Percentiles rank a stretch among this genome's conserved stretches.
Evolutionary conservation across 2,329 filamentous ascomycete genomes (phyloP).

Genomic region (Colletotrichum euphorbiae): DNA sequence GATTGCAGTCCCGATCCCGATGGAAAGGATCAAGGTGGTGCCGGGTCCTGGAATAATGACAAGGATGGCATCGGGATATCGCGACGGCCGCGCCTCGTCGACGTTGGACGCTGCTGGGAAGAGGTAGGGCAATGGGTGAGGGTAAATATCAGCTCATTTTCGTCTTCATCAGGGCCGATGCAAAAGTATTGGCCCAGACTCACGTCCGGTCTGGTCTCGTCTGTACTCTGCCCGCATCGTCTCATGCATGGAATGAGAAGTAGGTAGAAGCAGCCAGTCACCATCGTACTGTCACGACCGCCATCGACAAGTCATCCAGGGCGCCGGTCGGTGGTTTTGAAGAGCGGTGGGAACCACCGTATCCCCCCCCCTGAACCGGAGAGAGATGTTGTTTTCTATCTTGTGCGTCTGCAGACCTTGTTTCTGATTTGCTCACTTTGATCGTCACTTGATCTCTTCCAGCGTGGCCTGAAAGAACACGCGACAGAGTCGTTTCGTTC

Average conservation of each 20-base stretch:
- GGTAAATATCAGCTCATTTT: background rate
- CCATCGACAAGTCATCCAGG: conserved; percentile 7
- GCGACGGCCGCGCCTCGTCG: background rate
- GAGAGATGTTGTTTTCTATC: background rate
- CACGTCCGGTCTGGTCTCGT: background rate
- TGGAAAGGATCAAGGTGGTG: background rate
- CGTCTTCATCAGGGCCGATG: background rate
- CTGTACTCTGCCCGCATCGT: conserved; percentile 7
- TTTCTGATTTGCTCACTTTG: background rate
- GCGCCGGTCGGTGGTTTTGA: conserved; percentile 4
- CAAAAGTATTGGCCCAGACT: background rate
- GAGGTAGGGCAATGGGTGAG: background rate
- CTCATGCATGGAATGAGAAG: conserved; percentile 16
- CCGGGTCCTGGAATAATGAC: background rate
- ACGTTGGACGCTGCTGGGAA: background rate
- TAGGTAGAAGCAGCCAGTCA: background rate
- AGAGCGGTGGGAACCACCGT: conserved; percentile 15
- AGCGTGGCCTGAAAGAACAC: conserved; percentile 27
- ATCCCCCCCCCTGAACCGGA: conserved; percentile 12
- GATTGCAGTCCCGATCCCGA: background rate
- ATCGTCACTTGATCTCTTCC: background rate
- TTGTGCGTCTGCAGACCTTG: background rate
- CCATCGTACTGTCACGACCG: background rate
- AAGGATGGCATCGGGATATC: background rate
- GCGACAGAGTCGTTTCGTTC: background rate